phyloP scores from a whole-genome alignment of 192 early-diverging fungal species.

The Lunasporangiospora selenospora region DNA sequence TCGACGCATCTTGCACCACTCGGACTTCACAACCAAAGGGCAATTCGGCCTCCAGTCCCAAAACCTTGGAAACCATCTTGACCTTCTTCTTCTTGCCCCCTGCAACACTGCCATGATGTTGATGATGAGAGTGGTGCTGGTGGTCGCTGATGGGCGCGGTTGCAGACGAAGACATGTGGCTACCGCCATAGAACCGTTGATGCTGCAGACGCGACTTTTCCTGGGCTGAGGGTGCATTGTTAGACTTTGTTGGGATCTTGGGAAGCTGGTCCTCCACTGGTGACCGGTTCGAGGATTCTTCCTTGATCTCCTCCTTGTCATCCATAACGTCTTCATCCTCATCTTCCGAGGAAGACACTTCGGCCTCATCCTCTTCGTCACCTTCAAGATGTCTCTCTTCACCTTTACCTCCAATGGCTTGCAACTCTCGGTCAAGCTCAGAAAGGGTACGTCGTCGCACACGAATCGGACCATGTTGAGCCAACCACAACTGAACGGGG shows the following conservation, averaged over 20 bases:
- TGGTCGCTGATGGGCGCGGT: slow-evolving; percentile 6
- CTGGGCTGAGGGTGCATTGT: background rate
- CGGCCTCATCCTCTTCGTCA: background rate
- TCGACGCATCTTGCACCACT: slow-evolving; percentile 16
- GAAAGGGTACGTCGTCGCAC: slow-evolving; percentile 28
- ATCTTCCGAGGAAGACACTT: no score
- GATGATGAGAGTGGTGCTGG: no score
- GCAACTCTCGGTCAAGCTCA: slow-evolving; percentile 5
- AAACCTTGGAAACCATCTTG: slow-evolving; percentile 17
- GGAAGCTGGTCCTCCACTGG: slow-evolving; percentile 31
- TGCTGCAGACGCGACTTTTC: slow-evolving; percentile 6
- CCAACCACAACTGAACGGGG: slow-evolving; percentile 42
- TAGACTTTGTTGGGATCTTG: slow-evolving; percentile 38
- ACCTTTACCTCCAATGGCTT: background rate
- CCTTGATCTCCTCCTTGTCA: background rate
- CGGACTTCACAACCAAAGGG: slow-evolving; percentile 41
- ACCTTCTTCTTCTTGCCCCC: slow-evolving; percentile 20
- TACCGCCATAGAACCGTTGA: slow-evolving; percentile 41
- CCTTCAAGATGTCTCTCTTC: background rate
- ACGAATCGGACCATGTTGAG: slow-evolving; percentile 45
- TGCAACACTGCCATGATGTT: no score
- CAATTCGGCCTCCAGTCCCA: slow-evolving; percentile 42
- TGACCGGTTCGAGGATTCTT: background rate
- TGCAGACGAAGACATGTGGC: slow-evolving; percentile 36
- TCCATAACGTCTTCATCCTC: background rate